Evolutionary conservation across 1,284 basidiomycete genomes (phyloP).

Genomic region (Pseudozyma hubeiensis): DNA sequence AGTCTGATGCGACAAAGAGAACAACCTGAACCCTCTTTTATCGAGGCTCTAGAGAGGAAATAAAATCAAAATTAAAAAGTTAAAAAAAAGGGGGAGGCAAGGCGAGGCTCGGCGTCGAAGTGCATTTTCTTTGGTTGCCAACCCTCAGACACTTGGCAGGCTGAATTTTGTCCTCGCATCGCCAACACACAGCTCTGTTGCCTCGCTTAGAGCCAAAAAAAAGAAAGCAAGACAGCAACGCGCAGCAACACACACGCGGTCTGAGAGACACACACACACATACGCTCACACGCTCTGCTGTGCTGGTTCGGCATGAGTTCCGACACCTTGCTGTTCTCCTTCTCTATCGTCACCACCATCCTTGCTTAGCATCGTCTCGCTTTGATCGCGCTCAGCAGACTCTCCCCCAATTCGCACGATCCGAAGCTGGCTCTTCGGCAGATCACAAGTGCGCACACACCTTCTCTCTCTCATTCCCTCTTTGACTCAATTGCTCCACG

Average conservation of each 20-base stretch:
- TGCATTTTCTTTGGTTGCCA: background rate
- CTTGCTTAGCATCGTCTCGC: background rate
- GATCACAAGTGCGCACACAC: background rate
- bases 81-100: background rate
- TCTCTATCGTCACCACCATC: constrained; percentile 5
- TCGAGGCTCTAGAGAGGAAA: background rate
- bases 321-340: background rate
- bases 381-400: background rate
- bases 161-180: background rate
- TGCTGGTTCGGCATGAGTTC: constrained; percentile 1
- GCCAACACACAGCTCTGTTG: constrained; percentile 1
- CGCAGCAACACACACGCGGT: constrained; percentile 1
- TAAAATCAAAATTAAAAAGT: background rate
- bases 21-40: too few relatives aligned
- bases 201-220: background rate
- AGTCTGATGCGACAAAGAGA: too few relatives aligned
- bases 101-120: constrained; percentile 8
- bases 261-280: constrained; percentile 1
- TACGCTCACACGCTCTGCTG: background rate
- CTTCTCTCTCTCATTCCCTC: background rate
- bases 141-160: background rate
- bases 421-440: background rate
- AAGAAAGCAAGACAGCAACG: constrained; percentile 2
- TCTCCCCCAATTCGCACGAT: background rate
- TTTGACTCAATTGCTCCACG: background rate